Base-by-base conservation (phyloP, 176 grass and related monocot genomes). In the Aegilops speltoides region DNA sequence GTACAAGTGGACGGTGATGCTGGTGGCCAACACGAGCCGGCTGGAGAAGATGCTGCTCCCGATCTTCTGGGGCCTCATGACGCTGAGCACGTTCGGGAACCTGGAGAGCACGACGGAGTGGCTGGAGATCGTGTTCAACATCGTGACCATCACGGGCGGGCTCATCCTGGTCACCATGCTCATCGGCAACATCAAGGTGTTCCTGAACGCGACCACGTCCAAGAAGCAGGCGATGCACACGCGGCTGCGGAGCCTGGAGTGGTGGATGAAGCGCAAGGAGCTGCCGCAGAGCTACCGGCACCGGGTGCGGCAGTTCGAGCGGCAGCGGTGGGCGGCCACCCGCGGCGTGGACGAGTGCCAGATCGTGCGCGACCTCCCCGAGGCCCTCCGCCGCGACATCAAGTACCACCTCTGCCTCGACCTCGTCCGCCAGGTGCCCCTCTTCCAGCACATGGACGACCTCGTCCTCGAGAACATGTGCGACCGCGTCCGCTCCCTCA, bases 181-280 rank as follows among this genome's bases (percentile, higher is more conserved):
- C 15, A 98, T 98, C 34, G 93, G 96, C 48, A 98, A 98, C 83
- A 98, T 98, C 96, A 96, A 98, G 93, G 89, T 92, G 84, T 98
- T 98, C 79, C 82, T 96, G 84, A 91, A 98, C 79, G 90, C 96
- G 34, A 96, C 96, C 41, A 98, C 96, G n/a, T 98, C 96, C 2
- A 88, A 81, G 91, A 98, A 98, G 91, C 93, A 98, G 83, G 91
- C 88, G 0, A 89, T 94, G 91, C 88, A 94, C 86, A 84, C 89
- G 25, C 87, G 88, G 68, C 85, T 95, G 70, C 73, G 93, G 32
- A 79, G 46, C 32, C 63, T 94, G 8, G 96, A 98, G 77, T 84
- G 96, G 93, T 98, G 96, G 96, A 95, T 95, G 96, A 80, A 81
- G 69, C 83, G 90, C 12, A 90, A 93, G 88, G 45, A 73, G 2